Evolutionary conservation across 78 protist species (phyloP).

Genomic region (Acrasis kona): DNA sequence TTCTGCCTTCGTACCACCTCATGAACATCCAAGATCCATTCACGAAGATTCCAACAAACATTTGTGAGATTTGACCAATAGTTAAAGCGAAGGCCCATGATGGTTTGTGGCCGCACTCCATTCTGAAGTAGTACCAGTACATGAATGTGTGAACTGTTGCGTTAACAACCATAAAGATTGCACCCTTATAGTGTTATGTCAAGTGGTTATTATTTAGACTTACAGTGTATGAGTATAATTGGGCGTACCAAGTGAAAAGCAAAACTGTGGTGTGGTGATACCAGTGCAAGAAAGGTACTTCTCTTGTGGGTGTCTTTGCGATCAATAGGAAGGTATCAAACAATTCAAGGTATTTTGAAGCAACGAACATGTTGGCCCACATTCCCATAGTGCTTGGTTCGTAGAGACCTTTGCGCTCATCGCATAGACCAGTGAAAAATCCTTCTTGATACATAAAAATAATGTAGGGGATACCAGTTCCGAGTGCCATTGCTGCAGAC

Average conservation of each 20-base stretch:
- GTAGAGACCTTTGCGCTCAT: background rate
- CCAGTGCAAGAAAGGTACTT: conserved; percentile 56
- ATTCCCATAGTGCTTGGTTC: background rate
- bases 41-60: conserved; percentile 33
- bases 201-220: conserved; percentile 13
- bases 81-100: conserved; percentile 12
- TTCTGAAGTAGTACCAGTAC: conserved; percentile 38
- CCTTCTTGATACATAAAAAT: background rate
- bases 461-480: background rate
- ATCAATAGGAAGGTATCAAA: conserved; percentile 30
- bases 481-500: background rate
- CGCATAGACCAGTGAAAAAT: background rate
- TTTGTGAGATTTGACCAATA: conserved; percentile 26
- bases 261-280: conserved; percentile 57
- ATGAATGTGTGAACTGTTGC: conserved; percentile 50
- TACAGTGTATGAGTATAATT: too few species aligned
- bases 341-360: conserved; percentile 25
- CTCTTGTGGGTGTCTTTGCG: background rate
- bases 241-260: conserved; percentile 53
- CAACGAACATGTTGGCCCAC: conserved; percentile 1
- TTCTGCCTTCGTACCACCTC: background rate
- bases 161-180: conserved; percentile 47
- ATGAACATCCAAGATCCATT: background rate
- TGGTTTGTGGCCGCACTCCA: background rate
- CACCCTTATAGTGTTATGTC: conserved; percentile 32